A percentile compares a stretch with the other conserved stretches of the same genome.
Conservation (phyloP, 2,329 filamentous ascomycete genomes). For the Diaporthe australafricana region DNA sequence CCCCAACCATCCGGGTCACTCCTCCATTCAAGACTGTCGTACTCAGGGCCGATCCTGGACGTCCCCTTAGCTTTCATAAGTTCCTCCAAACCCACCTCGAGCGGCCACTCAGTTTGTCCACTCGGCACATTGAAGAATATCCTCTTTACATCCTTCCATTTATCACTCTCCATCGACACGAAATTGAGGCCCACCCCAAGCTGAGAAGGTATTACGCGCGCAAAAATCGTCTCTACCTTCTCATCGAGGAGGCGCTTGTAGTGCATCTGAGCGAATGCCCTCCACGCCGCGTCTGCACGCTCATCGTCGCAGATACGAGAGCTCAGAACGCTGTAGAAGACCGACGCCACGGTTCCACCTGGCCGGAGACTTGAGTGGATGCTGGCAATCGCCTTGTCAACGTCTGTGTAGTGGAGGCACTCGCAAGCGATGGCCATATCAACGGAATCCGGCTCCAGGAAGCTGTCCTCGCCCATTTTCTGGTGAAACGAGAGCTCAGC, state of each 20-base stretch:
- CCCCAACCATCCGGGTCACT: slow-evolving; percentile 1
- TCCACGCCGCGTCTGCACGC: slow-evolving; percentile 4
- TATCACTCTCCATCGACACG: not conserved
- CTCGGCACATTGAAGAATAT: slow-evolving; percentile 9
- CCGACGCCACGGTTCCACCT: slow-evolving; percentile 34
- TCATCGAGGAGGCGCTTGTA: not conserved
- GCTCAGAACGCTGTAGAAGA: slow-evolving; percentile 28
- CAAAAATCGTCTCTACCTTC: not conserved
- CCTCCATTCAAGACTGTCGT: not conserved
- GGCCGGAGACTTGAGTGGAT: slow-evolving; percentile 29
- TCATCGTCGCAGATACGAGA: not conserved
- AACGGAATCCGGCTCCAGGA: slow-evolving; percentile 16
- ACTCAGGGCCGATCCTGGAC: not conserved
- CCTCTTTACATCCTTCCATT: slow-evolving; percentile 6
- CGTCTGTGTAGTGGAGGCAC: slow-evolving; percentile 34
- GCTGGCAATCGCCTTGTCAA: slow-evolving; percentile 23
- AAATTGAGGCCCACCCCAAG: slow-evolving; percentile 4
- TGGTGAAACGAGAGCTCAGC: slow-evolving; percentile 22
- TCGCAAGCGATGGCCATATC: slow-evolving; percentile 35
- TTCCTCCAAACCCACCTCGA: not conserved
- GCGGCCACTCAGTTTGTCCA: slow-evolving; percentile 5
- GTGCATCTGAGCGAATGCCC: not conserved
- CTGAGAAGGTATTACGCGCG: not conserved
- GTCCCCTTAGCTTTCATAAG: not conserved
- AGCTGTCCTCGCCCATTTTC: slow-evolving; percentile 26